Base-by-base conservation (phyloP, 1,284 basidiomycete genomes). In the Cutaneotrichosporon dermatis region DNA sequence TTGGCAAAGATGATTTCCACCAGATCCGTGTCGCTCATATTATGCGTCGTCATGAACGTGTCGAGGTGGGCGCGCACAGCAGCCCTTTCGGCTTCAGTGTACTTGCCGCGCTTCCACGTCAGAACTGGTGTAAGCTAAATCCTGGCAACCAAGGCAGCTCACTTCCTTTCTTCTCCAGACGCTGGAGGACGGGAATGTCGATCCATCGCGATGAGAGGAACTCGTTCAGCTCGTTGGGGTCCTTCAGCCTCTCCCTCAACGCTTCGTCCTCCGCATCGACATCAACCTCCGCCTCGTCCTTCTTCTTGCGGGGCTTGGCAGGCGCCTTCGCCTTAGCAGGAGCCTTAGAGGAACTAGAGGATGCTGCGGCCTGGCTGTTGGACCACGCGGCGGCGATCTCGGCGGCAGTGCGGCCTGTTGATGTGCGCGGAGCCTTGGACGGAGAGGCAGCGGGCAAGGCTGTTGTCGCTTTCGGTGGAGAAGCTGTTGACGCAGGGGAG, bases 111-210 rank as follows among this genome's bases (percentile, higher is more conserved):
- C 54, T 69, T 71, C 61, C 69, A 70, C 3, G 45, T 61, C 39
- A 76, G 43, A 39, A 75, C 74, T 75, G 51, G 34, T 25, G 55
- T 61, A 52, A 66, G 57, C 51, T 42, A 7, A 55, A 40, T 9
- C 7, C 12, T 10, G 33, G 1, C 12, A n/a, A 33, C 16, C 3
- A 11, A 3, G 1, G 10, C 0, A 49, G 71, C 73, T 66, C 59
- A 75, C 73, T 62, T 3, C 73, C 73, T 10, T 63, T 62, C n/a
- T 59, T 63, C 55, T 74, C 70, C 34, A 76, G 57, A 11, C 69
- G 52, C 39, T 58, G 57, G 33, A 76, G 60, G 51, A 70, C 67
- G 3, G 44, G 52, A 25, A 66, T 66, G 4, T 54, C 40, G 35
- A 69, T 65, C 66, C 66, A 74, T 54, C 66, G 61, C 34, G 58